A percentile compares a stretch with the other conserved stretches of the same genome.
phyloP scores from a whole-genome alignment of 495 filamentous ascomycete species.

The Hypoxylon lenormandii region DNA sequence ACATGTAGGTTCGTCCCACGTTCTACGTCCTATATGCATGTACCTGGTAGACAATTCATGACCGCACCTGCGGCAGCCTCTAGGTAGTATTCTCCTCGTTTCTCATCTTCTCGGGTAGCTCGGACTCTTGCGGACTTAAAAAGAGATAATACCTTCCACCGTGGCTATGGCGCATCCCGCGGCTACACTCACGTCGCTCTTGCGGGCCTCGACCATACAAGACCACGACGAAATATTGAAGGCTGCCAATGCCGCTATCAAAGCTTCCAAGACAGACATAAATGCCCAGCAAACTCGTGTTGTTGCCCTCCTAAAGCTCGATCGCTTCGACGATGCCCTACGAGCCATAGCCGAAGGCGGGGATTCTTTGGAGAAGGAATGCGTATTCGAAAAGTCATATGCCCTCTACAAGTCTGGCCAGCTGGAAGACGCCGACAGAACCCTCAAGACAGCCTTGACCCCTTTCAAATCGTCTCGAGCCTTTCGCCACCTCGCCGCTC shows the following conservation, averaged over 20 bases:
- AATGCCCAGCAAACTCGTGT: slow-evolving; percentile 80
- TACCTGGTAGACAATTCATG: too few species aligned
- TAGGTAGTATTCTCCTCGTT: too few species aligned
- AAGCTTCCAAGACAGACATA: slow-evolving; percentile 76
- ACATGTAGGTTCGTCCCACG: too few species aligned
- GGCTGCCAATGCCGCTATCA: slow-evolving; percentile 68
- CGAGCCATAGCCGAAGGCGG: slow-evolving; percentile 78
- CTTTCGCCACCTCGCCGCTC: slow-evolving; percentile 84
- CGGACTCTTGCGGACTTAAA: too few species aligned
- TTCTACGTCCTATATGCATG: too few species aligned
- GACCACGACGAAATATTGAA: slow-evolving; percentile 62
- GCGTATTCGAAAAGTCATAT: slow-evolving; percentile 85
- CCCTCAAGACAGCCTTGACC: slow-evolving; percentile 59
- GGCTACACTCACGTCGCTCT: slow-evolving; percentile 63
- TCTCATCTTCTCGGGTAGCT: too few species aligned
- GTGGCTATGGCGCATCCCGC: slow-evolving; percentile 56
- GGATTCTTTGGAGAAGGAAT: slow-evolving; percentile 72
- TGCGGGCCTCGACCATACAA: slow-evolving; percentile 60
- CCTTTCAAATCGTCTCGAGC: slow-evolving; percentile 63
- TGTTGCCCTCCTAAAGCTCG: slow-evolving; percentile 89
- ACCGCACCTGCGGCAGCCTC: too few species aligned
- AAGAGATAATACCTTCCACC: too few species aligned
- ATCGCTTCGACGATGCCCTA: slow-evolving; percentile 90
- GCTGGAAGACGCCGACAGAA: slow-evolving; percentile 75
- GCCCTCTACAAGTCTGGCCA: slow-evolving; percentile 87